phyloP scores from a whole-genome alignment of 2,329 filamentous ascomycete species.

The Aspergillus jensenii region DNA sequence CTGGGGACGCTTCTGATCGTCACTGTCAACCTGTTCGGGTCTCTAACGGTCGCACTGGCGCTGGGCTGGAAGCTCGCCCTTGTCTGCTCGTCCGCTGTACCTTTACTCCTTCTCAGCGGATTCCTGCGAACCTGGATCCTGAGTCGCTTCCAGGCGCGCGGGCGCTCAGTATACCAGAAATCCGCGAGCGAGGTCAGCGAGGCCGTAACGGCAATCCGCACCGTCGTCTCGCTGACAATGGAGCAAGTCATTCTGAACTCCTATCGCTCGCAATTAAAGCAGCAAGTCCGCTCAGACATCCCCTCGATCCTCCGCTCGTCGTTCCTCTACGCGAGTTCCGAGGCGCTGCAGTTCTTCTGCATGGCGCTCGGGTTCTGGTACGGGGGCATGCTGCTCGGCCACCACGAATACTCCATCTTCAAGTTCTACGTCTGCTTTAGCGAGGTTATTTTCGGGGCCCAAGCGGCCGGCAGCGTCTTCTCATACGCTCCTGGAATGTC shows the following conservation, averaged over 20 bases:
- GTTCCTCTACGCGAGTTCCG: slow-evolving; percentile 31
- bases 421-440: slow-evolving; percentile 49
- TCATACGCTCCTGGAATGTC: slow-evolving; percentile 32
- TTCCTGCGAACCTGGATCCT: slow-evolving; percentile 50
- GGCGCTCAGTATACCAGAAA: slow-evolving; percentile 44
- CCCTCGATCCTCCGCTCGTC: slow-evolving; percentile 23
- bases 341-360: slow-evolving; percentile 28
- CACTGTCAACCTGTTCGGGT: slow-evolving; percentile 69
- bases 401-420: slow-evolving; percentile 42
- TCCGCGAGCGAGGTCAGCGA: slow-evolving; percentile 54
- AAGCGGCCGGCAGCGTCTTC: slow-evolving; percentile 30
- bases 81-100: slow-evolving; percentile 55
- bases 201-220: slow-evolving; percentile 51
- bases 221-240: slow-evolving; percentile 50
- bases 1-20: slow-evolving; percentile 79
- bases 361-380: slow-evolving; percentile 62
- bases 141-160: slow-evolving; percentile 48
- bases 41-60: slow-evolving; percentile 63
- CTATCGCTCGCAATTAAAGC: slow-evolving; percentile 34
- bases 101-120: slow-evolving; percentile 30
- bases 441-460: slow-evolving; percentile 39
- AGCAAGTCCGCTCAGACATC: slow-evolving; percentile 23
- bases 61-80: slow-evolving; percentile 80
- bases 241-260: slow-evolving; percentile 42
- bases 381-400: slow-evolving; percentile 59